Base-by-base conservation (phyloP, 1,139 yeast species). In the Kurtzmaniella quercitrusa region DNA sequence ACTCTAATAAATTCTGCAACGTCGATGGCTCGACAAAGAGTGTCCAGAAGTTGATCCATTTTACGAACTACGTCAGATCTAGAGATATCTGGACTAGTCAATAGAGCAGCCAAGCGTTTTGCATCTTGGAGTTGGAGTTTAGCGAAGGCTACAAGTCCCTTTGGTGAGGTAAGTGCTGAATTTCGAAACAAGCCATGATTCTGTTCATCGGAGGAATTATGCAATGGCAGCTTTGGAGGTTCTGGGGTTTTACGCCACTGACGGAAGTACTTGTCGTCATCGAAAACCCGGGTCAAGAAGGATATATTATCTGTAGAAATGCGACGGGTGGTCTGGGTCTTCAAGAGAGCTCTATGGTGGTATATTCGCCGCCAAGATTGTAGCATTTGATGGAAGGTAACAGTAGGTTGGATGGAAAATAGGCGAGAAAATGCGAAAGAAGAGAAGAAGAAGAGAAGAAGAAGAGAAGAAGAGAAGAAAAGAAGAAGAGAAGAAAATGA, bases 1-100 rank as follows among this genome's bases (percentile, higher is more conserved):
- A 90, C 91, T 43, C 98, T 72, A 23, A 94, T 81, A 63, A 93
- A 93, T 53, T 93, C 98, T 23, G 96, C 94, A 44, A 91, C 79
- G 61, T 93, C 99, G 38, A 93, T 91, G 8, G 89, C 98, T 48
- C 96, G 79, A 60, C 99, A 93, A 38, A 93, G 65, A 17, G 86
- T 77, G 60, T 93, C 98, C 55, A 96, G 86, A 38, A 94, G 67
- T 51, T 90, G 81, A 60, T 93, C 99, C 48, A 93, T 66, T 19
- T 36, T 36, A 14, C 27, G 16, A 8, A 36, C 38, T 21, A 36
- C 38, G 19, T 63, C 1, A 84, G 88, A 16, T 68, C 66, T 1
- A 62, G 63, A 1, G 73, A 58, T 18, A 63, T 59, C 15, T 55
- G 48, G 18, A 61, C 67, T 40, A 81, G 80, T 65, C 70, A 91